A percentile compares a stretch with the other conserved stretches of the same genome.
Conservation (phyloP, 2,329 filamentous ascomycete genomes). For the Calonectria multiphialidica region DNA sequence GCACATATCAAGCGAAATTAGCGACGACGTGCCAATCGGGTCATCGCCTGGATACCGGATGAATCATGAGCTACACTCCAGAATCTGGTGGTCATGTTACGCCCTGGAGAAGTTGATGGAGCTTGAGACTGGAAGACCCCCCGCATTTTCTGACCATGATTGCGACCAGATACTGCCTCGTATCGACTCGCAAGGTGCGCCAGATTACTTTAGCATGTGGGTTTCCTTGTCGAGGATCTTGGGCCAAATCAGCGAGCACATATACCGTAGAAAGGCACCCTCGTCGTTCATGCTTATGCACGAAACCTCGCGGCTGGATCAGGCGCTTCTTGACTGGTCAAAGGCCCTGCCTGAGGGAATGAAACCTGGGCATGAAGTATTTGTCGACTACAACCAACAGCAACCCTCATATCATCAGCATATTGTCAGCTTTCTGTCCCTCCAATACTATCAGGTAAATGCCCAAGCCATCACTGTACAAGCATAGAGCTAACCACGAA, state of each 20-base stretch:
- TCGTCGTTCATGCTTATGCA: slow-evolving; percentile 24
- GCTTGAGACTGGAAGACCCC: slow-evolving; percentile 34
- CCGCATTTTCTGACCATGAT: slow-evolving; percentile 33
- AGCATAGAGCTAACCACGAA: not conserved
- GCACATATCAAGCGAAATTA: slow-evolving; percentile 16
- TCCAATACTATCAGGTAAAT: slow-evolving; percentile 34
- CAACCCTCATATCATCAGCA: slow-evolving; percentile 17
- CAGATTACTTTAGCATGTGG: slow-evolving; percentile 33
- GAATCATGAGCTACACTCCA: slow-evolving; percentile 27
- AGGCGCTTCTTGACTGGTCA: slow-evolving; percentile 33
- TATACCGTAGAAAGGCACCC: slow-evolving; percentile 31
- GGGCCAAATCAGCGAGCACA: slow-evolving; percentile 36
- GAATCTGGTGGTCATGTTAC: slow-evolving; percentile 38
- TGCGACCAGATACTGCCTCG: slow-evolving; percentile 29
- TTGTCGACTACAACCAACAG: slow-evolving; percentile 1
- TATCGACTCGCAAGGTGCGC: slow-evolving; percentile 1
- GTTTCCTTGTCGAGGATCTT: slow-evolving; percentile 31
- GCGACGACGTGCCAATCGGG: slow-evolving; percentile 8
- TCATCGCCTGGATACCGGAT: slow-evolving; percentile 16
- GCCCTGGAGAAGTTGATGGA: slow-evolving; percentile 37
- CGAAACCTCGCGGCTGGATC: slow-evolving; percentile 31
- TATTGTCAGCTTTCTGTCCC: slow-evolving; percentile 28
- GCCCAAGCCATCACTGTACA: not conserved
- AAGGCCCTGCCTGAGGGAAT: slow-evolving; percentile 25
- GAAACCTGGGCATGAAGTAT: slow-evolving; percentile 27